phyloP scores from a whole-genome alignment of 2,329 filamentous ascomycete genomes.

The Penicillium sp. region DNA sequence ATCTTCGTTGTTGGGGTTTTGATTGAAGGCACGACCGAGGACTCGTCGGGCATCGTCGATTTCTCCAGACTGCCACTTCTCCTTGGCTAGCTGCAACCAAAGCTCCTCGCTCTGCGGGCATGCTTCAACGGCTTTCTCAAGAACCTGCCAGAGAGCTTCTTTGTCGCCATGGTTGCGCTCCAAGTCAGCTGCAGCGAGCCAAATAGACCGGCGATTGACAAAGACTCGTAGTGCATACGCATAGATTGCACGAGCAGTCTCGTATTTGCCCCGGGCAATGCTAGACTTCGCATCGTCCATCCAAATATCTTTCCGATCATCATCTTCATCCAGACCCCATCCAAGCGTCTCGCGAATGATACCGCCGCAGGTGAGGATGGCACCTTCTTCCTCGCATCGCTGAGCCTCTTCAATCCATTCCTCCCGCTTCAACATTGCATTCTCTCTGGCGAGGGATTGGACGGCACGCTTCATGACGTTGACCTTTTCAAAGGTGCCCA shows the following conservation, averaged over 20 bases:
- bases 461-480: conserved; percentile 95
- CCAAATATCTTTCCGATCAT: conserved; percentile 94
- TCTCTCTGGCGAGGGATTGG: conserved; percentile 82
- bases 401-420: conserved; percentile 97
- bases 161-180: conserved; percentile 85
- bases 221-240: conserved; percentile 88
- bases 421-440: conserved; percentile 94
- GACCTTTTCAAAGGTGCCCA: conserved; percentile 75
- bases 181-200: conserved; percentile 86
- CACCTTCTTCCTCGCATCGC: conserved; percentile 88
- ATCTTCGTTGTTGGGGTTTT: conserved; percentile 95
- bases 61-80: conserved; percentile 87
- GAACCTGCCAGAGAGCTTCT: conserved; percentile 76
- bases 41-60: conserved; percentile 83
- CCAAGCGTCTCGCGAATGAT: conserved; percentile 92
- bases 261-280: conserved; percentile 77
- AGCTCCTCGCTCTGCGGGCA: conserved; percentile 87
- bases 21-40: conserved; percentile 84
- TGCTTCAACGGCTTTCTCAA: conserved; percentile 91
- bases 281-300: conserved; percentile 85
- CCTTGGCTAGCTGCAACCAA: conserved; percentile 94
- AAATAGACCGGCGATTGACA: conserved; percentile 80
- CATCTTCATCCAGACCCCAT: conserved; percentile 91
- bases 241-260: conserved; percentile 90
- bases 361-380: conserved; percentile 77